phyloP scores from a whole-genome alignment of 805 yeast genomes.

The Sungouiella blattae region DNA sequence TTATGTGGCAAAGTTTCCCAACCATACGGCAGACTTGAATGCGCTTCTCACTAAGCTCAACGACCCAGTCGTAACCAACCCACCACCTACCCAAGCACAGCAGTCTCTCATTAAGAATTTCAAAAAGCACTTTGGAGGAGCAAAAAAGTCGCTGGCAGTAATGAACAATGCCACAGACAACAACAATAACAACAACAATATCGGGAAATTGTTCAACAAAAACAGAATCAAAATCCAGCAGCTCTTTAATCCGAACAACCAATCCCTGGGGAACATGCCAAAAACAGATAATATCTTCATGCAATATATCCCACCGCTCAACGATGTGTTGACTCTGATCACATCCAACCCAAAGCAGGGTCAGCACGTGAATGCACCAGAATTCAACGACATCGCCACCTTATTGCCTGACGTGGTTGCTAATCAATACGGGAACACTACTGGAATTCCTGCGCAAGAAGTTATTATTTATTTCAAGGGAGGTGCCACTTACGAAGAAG shows the following conservation, averaged over 20 bases:
- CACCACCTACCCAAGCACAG: conserved; percentile 34
- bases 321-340: conserved; percentile 29
- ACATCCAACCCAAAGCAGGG: too few species aligned
- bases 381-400: conserved; percentile 23
- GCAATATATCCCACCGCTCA: conserved; percentile 83
- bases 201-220: conserved; percentile 30
- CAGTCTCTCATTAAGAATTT: conserved; percentile 28
- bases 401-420: conserved; percentile 37
- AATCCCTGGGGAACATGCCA: conserved; percentile 12
- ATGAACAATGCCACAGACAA: conserved; percentile 4
- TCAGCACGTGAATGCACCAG: conserved; percentile 4
- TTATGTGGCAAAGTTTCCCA: conserved; percentile 70
- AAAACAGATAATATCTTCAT: conserved; percentile 72
- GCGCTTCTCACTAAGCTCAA: conserved; percentile 24
- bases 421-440: conserved; percentile 22
- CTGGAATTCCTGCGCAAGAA: conserved; percentile 48
- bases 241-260: conserved; percentile 25
- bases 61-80: conserved; percentile 27
- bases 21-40: conserved; percentile 21
- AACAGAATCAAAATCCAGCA: conserved; percentile 29
- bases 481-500: conserved; percentile 91
- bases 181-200: conserved; percentile 12
- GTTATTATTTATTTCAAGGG: conserved; percentile 75
- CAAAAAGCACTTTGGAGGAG: conserved; percentile 12
- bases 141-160: conserved; percentile 9